Base-by-base conservation (phyloP, 768 basidiomycete genomes). In the Tylopilus sp. region DNA sequence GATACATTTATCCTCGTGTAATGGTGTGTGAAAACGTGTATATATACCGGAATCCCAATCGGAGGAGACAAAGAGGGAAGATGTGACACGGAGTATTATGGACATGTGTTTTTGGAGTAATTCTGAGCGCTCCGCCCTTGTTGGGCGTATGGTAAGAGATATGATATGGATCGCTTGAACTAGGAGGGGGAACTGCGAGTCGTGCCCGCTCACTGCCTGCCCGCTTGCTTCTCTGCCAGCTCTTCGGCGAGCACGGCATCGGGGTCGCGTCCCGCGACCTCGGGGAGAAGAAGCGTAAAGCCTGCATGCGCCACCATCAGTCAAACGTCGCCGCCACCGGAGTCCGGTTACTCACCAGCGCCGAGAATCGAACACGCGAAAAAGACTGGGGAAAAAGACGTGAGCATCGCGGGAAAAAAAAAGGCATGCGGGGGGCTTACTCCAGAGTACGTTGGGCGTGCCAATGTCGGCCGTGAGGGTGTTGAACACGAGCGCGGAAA, bases 401-500 rank as follows among this genome's bases (percentile, higher is more conserved):
- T 56, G 6, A 50, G 41, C 17, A 52, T 14, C 34, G 56, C 21
- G 44, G 21, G 30, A 41, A 50, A n/a, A n/a, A n/a, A n/a, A n/a
- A n/a, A n/a, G n/a, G n/a, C n/a, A n/a, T n/a, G n/a, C n/a, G n/a
- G n/a, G n/a, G 29, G 24, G 78, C 83, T 58, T 58, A 88, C 86
- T 88, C 86, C 88, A 89, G 7, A 90, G 76, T 9, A 85, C 78
- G 42, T 67, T 70, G 0, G 84, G 78, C 9, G 84, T 86, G 17
- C 88, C 88, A 54, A 88, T 79, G n/a, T 72, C 63, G 40, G 77
- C 60, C 22, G 75, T 78, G 28, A 89, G 75, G 1, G 76, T 72
- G 68, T 87, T 88, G 74, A 90, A 89, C 2, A 76, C 86, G 38
- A 89, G 78, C 1, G 85, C 83, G 12, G 85, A 83, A 57, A 89